These are phyloP conservation scores for Coprinellus micaceus DNA, from an alignment of 768 basidiomycete species.

Conservation along the genomic window DNA sequence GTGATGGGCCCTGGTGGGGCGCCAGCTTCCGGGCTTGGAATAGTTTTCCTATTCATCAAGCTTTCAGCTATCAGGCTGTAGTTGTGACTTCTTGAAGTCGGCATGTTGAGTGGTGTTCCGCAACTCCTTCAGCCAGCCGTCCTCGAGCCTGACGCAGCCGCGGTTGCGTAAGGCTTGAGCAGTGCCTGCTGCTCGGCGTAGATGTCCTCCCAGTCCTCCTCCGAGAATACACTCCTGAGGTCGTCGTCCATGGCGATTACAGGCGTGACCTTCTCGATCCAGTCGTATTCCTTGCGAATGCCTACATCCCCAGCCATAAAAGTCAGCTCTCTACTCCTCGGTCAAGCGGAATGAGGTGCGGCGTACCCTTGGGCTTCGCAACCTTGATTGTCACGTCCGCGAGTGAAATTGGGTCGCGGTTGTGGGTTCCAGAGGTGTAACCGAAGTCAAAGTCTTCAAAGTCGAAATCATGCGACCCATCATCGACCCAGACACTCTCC, in stretches of 20 bases:
- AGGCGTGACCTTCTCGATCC: neutral
- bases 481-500: neutral
- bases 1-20: no score
- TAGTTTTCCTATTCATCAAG: no score
- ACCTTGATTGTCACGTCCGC: slow-evolving; percentile 1
- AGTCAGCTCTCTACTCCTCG: neutral
- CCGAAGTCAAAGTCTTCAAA: neutral
- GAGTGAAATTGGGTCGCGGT: neutral
- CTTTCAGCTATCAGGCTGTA: no score
- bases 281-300: slow-evolving; percentile 6
- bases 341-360: neutral
- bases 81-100: no score
- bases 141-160: neutral
- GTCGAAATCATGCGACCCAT: neutral
- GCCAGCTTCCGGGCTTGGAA: no score
- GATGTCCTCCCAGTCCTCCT: slow-evolving; percentile 5
- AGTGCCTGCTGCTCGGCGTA: slow-evolving; percentile 3
- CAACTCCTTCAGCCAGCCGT: neutral
- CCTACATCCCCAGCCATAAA: neutral
- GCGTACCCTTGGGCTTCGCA: slow-evolving; percentile 4
- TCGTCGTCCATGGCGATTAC: slow-evolving; percentile 6
- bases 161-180: neutral
- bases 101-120: no score
- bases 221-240: slow-evolving; percentile 2
- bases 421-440: neutral